Percentiles rank a stretch among this genome's conserved stretches.
These are phyloP conservation scores for Penicillium sp. DNA, from an alignment of 2,329 filamentous ascomycete species.

Conservation along the genomic window DNA sequence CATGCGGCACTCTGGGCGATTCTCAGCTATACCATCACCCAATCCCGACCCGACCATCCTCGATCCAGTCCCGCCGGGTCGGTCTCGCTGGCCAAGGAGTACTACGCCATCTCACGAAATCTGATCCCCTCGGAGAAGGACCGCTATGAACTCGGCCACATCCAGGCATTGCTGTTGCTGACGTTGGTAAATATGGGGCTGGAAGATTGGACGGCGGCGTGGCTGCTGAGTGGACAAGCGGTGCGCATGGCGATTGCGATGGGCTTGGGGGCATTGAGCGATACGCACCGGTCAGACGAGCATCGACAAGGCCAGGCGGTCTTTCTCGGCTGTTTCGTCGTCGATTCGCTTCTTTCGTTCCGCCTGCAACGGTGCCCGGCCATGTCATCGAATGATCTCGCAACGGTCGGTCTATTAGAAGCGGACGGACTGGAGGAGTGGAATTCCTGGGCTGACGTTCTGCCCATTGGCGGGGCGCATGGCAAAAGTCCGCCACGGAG, in stretches of 20 bases:
- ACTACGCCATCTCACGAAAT: constrained; percentile 40
- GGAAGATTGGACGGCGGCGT: constrained; percentile 54
- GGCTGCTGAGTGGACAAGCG: constrained; percentile 58
- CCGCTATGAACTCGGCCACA: constrained; percentile 46
- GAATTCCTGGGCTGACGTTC: constrained; percentile 68
- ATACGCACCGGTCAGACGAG: constrained; percentile 36
- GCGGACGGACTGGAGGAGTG: constrained; percentile 75
- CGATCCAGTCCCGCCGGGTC: constrained; percentile 21
- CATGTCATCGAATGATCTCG: constrained; percentile 52
- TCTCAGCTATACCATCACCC: constrained; percentile 46
- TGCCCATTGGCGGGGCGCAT: constrained; percentile 37
- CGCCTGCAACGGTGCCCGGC: constrained; percentile 52
- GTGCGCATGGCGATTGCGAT: constrained; percentile 52
- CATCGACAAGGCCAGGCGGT: constrained; percentile 47
- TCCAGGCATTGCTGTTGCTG: constrained; percentile 51
- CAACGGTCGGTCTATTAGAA: constrained; percentile 55
- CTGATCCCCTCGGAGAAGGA: constrained; percentile 47
- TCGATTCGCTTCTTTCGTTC: constrained; percentile 58
- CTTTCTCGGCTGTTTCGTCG: constrained; percentile 57
- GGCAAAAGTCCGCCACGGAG: constrained; percentile 35
- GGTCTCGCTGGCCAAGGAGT: constrained; percentile 35
- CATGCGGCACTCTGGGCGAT: constrained; percentile 51
- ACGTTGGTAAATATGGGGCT: constrained; percentile 55
- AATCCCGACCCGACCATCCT: constrained; percentile 28
- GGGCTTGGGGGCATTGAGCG: constrained; percentile 35